Base-by-base conservation (phyloP, 2,329 filamentous ascomycete genomes). In the Alternaria atra region DNA sequence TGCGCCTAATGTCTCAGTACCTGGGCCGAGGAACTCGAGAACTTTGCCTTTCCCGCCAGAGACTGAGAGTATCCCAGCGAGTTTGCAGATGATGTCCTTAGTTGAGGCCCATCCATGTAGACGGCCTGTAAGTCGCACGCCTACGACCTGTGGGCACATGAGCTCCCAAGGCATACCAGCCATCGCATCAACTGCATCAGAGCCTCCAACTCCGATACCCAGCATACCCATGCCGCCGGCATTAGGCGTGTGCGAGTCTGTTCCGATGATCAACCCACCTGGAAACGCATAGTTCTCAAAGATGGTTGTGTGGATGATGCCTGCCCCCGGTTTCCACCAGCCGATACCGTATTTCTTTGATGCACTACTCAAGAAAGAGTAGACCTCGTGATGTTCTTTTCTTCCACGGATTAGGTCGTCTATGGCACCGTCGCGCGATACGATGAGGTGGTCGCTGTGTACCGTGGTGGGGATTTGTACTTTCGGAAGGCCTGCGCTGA, bases 211-310 rank as follows among this genome's bases (percentile, higher is more conserved):
- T 0, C 78, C 78, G 6, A 80, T 72, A 2, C 74, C 77, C 6
- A 78, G 43, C 72, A 79, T 78, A 2, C 71, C 73, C 70, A 79
- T 71, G 0, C 77, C 77, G 1, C 74, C 77, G 4, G 75, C 75
- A 42, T 79, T 79, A 4, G 78, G 78, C 2, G 77, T 79, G 52
- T 79, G 76, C 1, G 78, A 80, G 51, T 80, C 77, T 2, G 76
- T 79, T 0, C 77, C 77, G 23, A 79, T 77, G 5, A 80, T 73
- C 0, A 79, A 42, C 1, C 77, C 77, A 2, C 78, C 77, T 1
- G 77, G 77, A 9, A 75, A 72, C 7, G 69, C 75, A 52, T 81
- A 80, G 52, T 81, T 79, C 60, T 81, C 80, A 39, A 81, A 79
- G 17, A 80, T 76, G 0, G 77, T 80, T 0, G 72, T 77, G 62